Evolutionary conservation across 2,329 filamentous ascomycete species (phyloP), one percentile per base, ranked within the genome.

Genomic region (Cadophora gregata): DNA sequence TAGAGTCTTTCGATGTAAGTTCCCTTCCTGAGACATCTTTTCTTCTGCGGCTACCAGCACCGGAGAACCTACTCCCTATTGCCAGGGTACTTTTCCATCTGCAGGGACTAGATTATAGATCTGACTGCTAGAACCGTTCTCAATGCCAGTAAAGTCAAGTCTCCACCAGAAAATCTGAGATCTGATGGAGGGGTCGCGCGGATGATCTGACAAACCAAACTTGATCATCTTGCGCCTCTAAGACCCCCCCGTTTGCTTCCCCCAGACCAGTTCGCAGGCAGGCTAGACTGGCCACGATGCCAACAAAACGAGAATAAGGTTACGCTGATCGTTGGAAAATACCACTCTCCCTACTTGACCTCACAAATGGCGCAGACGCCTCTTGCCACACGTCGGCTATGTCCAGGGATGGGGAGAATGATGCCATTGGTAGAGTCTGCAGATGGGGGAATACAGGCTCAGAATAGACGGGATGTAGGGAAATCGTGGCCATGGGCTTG

Each of bases 21-120:
- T 56, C 38, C 69, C 50, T 67, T 55, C 64, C 55, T 58, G 21
- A 58, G 55, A 66, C 67, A 47, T 3, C 63, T 36, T 67, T 70
- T 64, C 69, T 69, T 70, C 66, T 72, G 68, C 29, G 45, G 59
- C 27, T 33, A 63, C 19, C 31, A 59, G 59, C 59, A 63, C 29
- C 38, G 33, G 33, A 63, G 24, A 65, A 63, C 63, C 31, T 67
- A 69, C 38, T 16, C 9, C 9, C 64, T 59, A 47, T 21, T 47
- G 4, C 42, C 42, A 21, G 6, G 42, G 42, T 21, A 47, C 42
- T 21, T 33, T 60, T 62, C 33, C 16, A 63, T 58, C 51, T 67
- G 63, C 61, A 67, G 53, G 66, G 67, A 60, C 64, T 25, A 56
- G 31, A 65, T 63, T 62, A 59, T 61, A 67, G 50, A 55, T 63